phyloP scores from a whole-genome alignment of 1,139 yeast genomes.

The Suhomyces atakaporum region DNA sequence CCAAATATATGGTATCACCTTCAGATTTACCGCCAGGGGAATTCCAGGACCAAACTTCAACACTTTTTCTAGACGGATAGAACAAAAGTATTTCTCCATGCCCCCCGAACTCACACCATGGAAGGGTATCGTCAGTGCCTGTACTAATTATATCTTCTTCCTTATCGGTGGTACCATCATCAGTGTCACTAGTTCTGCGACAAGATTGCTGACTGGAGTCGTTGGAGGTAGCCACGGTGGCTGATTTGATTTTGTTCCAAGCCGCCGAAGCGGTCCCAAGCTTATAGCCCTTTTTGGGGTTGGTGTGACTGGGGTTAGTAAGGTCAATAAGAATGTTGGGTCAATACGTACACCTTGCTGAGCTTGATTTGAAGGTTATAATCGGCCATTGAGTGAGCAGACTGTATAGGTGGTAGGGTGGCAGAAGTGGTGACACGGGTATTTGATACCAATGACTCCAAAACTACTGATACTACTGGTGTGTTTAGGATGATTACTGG shows the following conservation, averaged over 20 bases:
- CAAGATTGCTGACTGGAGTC: conserved; percentile 1
- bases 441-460: conserved; percentile 1
- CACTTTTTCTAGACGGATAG: conserved; percentile 23
- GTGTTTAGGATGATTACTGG: background rate
- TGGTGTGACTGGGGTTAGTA: conserved; percentile 19
- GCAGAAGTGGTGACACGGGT: conserved; percentile 3
- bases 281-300: conserved; percentile 35
- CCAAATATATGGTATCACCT: conserved; percentile 38
- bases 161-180: conserved; percentile 1
- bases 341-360: conserved; percentile 17
- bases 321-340: background rate
- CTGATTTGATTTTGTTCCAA: conserved; percentile 47
- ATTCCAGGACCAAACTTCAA: conserved; percentile 58
- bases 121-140: background rate
- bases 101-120: conserved; percentile 5
- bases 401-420: too few species aligned
- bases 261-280: conserved; percentile 47
- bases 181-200: background rate
- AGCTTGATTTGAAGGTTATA: conserved; percentile 16
- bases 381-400: conserved; percentile 19
- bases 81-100: conserved; percentile 49
- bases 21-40: conserved; percentile 25
- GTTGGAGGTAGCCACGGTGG: conserved; percentile 18
- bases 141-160: background rate
- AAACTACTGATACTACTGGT: conserved; percentile 4